phyloP scores from a whole-genome alignment of 75 land plant genomes.

The Ceratopteris richardii region DNA sequence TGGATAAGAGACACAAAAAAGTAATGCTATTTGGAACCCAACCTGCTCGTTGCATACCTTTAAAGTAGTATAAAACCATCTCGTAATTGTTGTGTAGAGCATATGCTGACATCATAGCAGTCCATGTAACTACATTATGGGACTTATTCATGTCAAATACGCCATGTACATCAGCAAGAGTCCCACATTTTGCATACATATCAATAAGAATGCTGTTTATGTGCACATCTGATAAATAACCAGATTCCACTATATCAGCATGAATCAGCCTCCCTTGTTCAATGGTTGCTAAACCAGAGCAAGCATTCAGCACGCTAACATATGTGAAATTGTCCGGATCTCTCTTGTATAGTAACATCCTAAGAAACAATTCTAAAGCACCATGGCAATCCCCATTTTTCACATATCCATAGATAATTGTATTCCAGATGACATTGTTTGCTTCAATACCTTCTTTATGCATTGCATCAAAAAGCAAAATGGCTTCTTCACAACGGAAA shows the following conservation, averaged over 20 bases:
- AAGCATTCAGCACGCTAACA: slow-evolving; percentile 13
- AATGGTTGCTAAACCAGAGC: slow-evolving; percentile 4
- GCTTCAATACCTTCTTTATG: slow-evolving; percentile 3
- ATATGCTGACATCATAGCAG: slow-evolving; percentile 13
- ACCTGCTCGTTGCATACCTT: background rate
- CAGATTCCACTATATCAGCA: slow-evolving; percentile 1
- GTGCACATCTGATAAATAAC: slow-evolving; percentile 2
- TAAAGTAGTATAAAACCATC: background rate
- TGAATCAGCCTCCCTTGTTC: slow-evolving; percentile 17
- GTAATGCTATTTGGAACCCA: background rate
- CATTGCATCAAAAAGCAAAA: slow-evolving; percentile 31
- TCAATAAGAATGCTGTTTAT: slow-evolving; percentile 1
- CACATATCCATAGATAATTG: slow-evolving; percentile 61
- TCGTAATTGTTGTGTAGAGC: background rate
- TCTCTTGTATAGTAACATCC: slow-evolving; percentile 24
- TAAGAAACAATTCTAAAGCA: slow-evolving; percentile 33
- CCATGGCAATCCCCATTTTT: slow-evolving; percentile 27
- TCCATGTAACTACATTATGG: slow-evolving; percentile 9
- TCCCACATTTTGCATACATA: slow-evolving; percentile 18
- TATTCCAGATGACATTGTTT: slow-evolving; percentile 39
- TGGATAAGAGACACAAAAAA: slow-evolving; percentile 2
- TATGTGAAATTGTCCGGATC: slow-evolving; percentile 33
- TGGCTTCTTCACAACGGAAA: slow-evolving; percentile 15
- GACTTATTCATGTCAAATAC: slow-evolving; percentile 3
- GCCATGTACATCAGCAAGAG: background rate